Evolutionary conservation across 2,329 filamentous ascomycete species (phyloP).

Genomic region (Fusarium domesticum): DNA sequence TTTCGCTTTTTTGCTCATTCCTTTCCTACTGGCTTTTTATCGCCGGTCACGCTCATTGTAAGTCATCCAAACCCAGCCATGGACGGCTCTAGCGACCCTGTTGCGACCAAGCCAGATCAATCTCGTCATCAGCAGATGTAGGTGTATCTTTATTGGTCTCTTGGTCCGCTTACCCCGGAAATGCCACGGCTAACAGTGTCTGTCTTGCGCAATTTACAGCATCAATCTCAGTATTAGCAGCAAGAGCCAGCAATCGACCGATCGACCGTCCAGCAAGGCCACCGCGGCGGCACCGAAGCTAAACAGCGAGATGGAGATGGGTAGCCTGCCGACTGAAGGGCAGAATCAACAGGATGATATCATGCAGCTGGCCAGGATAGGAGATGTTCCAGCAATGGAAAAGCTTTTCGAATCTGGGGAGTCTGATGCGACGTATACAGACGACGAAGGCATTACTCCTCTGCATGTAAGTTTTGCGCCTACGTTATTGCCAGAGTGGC

Average conservation of each 20-base stretch:
- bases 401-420: constrained; percentile 82
- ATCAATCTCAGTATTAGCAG: constrained; percentile 35
- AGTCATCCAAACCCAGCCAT: background rate
- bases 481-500: too few species aligned
- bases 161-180: background rate
- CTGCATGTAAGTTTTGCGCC: constrained; percentile 67
- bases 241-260: constrained; percentile 43
- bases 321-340: constrained; percentile 43
- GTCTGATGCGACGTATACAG: constrained; percentile 76
- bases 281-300: constrained; percentile 53
- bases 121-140: background rate
- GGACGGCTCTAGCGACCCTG: background rate
- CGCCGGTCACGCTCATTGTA: background rate
- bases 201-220: constrained; percentile 40
- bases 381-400: constrained; percentile 83
- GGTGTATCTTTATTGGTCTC: background rate
- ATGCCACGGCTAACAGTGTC: constrained; percentile 3
- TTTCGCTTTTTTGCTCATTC: background rate
- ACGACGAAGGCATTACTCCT: constrained; percentile 92
- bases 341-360: constrained; percentile 65
- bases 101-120: background rate
- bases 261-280: constrained; percentile 55
- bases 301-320: constrained; percentile 57
- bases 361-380: constrained; percentile 90
- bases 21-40: background rate